Base-by-base conservation (phyloP, 2,329 filamentous ascomycete genomes). In the Trichoderma sp. region DNA sequence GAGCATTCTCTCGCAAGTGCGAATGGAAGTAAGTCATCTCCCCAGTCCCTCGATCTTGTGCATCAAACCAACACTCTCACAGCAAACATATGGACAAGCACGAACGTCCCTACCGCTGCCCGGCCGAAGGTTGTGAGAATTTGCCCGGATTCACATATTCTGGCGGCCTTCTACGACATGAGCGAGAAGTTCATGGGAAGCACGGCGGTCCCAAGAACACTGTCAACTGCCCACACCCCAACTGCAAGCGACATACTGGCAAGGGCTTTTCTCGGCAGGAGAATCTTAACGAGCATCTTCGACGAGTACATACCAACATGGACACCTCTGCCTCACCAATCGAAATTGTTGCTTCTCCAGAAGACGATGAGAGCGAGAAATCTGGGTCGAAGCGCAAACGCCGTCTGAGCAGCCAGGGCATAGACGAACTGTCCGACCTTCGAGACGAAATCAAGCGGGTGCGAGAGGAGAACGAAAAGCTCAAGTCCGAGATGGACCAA, bases 71-170 rank as follows among this genome's bases (percentile, higher is more conserved):
- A 81, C 73, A 32, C 11, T 4, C 15, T 32, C 21, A 7, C 75
- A 97, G 94, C 80, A 98, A 98, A 84, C 95, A 98, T 80, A 98
- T 98, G 95, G 95, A 98, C 83, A 97, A 97, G 81, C 95, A 98
- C 80, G 94, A 97, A 76, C 88, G 95, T 14, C 95, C 95, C 1
- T 98, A 98, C 80, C 93, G 94, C 77, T 98, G 95, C 81, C 86
- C 85, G 26, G 90, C 92, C 57, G 87, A 89, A n/a, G 92, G 92
- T 47, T 98, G 95, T 81, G 93, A 95, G 78, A 97, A 97, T 78
- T 88, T 97, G 0, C 93, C 93, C 67, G 95, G 95, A 1, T 98
- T 98, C 81, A 98, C 95, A 1, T 98, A 98, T 80, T 95, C 93
- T 0, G 95, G 95, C 18, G 95, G 95, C 4, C 88, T 98, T 0